Evolutionary conservation across 2,329 filamentous ascomycete genomes (phyloP).

Genomic region (Venturia aucupariae): DNA sequence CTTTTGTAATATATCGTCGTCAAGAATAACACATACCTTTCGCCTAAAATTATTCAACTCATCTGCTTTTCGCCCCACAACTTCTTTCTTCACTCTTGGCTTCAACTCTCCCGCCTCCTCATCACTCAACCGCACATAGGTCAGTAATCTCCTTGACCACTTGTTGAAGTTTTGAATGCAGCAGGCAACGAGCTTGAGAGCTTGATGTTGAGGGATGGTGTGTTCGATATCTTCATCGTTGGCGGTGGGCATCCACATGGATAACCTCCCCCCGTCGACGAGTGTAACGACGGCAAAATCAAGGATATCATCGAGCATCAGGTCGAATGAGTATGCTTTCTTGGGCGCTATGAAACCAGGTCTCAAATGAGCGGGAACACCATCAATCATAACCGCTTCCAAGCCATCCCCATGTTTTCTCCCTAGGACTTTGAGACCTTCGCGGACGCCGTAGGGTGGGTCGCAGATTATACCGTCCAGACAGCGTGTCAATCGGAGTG

Average conservation of each 20-base stretch:
- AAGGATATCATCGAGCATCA: slow-evolving; percentile 84
- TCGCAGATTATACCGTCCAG: slow-evolving; percentile 93
- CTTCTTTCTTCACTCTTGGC: slow-evolving; percentile 22
- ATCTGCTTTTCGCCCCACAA: slow-evolving; percentile 46
- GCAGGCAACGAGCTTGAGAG: slow-evolving; percentile 61
- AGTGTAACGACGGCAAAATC: slow-evolving; percentile 69
- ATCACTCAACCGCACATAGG: slow-evolving; percentile 65
- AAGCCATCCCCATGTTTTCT: slow-evolving; percentile 50
- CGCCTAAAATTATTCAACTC: slow-evolving; percentile 60
- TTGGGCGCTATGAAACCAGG: slow-evolving; percentile 76
- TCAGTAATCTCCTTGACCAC: slow-evolving; percentile 85
- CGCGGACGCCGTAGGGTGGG: slow-evolving; percentile 89
- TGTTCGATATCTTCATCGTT: slow-evolving; percentile 55
- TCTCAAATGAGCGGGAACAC: slow-evolving; percentile 59
- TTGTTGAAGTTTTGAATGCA: slow-evolving; percentile 86
- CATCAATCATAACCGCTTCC: slow-evolving; percentile 55
- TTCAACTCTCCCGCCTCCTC: slow-evolving; percentile 34
- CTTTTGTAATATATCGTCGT: no score
- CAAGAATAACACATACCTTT: slow-evolving; percentile 27
- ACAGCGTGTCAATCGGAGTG: slow-evolving; percentile 48
- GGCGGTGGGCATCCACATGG: slow-evolving; percentile 96
- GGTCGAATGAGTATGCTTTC: slow-evolving; percentile 81
- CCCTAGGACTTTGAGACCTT: slow-evolving; percentile 83
- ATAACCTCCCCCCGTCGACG: slow-evolving; percentile 68
- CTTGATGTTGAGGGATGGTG: slow-evolving; percentile 65